Conservation (phyloP, 2,329 filamentous ascomycete species). For the Elsinoe batatas region DNA sequence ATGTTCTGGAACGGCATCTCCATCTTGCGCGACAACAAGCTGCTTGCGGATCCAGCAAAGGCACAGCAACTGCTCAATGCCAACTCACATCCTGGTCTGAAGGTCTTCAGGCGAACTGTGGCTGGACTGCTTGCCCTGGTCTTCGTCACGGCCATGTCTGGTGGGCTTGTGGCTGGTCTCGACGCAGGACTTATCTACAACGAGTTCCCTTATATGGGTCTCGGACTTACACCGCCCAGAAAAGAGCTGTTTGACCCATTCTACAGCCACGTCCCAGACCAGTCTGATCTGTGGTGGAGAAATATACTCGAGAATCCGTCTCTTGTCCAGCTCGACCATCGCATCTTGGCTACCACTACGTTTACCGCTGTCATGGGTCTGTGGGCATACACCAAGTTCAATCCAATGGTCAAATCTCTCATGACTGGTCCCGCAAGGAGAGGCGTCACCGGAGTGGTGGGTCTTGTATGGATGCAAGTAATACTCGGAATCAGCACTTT, state of each 20-base stretch:
- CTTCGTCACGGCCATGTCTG: conserved; percentile 87
- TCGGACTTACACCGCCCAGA: conserved; percentile 68
- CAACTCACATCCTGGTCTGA: conserved; percentile 58
- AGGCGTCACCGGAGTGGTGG: conserved; percentile 69
- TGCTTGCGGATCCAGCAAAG: conserved; percentile 59
- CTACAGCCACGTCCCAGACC: conserved; percentile 70
- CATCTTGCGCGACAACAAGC: conserved; percentile 66
- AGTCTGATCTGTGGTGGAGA: conserved; percentile 84
- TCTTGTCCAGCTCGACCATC: conserved; percentile 89
- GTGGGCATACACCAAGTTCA: conserved; percentile 68
- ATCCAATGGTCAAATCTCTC: conserved; percentile 50
- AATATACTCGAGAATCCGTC: conserved; percentile 97
- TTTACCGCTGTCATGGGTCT: conserved; percentile 72
- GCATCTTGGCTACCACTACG: conserved; percentile 80
- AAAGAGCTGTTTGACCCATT: conserved; percentile 76
- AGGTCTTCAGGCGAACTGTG: conserved; percentile 62
- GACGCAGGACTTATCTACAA: conserved; percentile 98
- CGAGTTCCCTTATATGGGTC: conserved; percentile 93
- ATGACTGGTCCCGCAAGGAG: conserved; percentile 54
- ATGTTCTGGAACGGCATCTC: conserved; percentile 87
- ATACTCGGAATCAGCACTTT: conserved; percentile 80
- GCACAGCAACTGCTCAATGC: conserved; percentile 44
- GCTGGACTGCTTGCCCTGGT: conserved; percentile 63
- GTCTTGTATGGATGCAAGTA: conserved; percentile 73
- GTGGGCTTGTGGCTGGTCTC: conserved; percentile 83